A percentile compares a stretch with the other conserved stretches of the same genome.
These are phyloP conservation scores for Pyrenula aspistea DNA, from an alignment of 495 filamentous ascomycete genomes.

Conservation along the genomic window DNA sequence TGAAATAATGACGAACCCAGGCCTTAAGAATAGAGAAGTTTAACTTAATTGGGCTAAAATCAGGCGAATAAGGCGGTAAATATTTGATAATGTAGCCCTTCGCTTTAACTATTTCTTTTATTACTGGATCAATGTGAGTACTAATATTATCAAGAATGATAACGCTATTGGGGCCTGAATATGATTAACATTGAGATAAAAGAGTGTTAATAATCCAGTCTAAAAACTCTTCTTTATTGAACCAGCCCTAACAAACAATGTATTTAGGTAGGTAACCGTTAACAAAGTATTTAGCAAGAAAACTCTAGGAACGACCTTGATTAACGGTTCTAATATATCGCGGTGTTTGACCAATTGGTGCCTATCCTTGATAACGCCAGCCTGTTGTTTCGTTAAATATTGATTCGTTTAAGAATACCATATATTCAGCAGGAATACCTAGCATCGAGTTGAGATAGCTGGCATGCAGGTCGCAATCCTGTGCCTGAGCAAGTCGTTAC, in stretches of 20 bases:
- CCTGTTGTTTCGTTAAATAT: neutral
- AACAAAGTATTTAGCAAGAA: neutral
- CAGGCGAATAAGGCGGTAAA: constrained; percentile 4
- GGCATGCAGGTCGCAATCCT: neutral
- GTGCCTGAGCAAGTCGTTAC: neutral
- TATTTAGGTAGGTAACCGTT: neutral
- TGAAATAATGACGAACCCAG: neutral
- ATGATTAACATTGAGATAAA: neutral
- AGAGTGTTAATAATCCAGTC: neutral
- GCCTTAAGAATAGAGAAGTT: constrained; percentile 1
- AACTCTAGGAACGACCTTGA: neutral
- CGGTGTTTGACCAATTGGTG: neutral
- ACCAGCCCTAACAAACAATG: neutral
- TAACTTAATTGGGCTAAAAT: constrained; percentile 3
- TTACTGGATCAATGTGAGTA: neutral
- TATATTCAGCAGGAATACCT: neutral
- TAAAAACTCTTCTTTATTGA: neutral
- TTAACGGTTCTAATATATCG: neutral
- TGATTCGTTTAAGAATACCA: neutral
- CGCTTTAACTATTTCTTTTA: neutral
- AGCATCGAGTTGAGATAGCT: neutral
- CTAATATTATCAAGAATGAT: neutral
- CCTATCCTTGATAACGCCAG: neutral
- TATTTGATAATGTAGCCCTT: neutral
- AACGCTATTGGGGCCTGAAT: neutral